Evolutionary conservation across 148 eudicot species (phyloP), one percentile per base, ranked within the genome.

Genomic region (Cornus controversa): DNA sequence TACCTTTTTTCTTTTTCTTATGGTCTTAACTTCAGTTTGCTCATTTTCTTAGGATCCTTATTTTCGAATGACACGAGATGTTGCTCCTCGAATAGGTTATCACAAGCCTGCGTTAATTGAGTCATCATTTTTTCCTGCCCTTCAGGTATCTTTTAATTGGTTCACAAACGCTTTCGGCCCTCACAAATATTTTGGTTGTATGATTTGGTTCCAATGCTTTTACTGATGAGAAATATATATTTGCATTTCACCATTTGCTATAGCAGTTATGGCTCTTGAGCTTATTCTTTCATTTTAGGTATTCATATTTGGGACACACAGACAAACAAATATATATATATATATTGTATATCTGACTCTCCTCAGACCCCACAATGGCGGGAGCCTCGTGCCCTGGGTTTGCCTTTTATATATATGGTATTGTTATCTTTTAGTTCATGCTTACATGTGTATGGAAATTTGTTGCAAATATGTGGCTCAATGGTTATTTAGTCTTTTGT

Each of bases 61-160:
- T 86, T 96, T 96, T 81, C 81, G 99, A 82, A 93, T 96, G 99
- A 93, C 99, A n/a, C 84, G 99, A 74, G 99, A 96, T 86, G 99
- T 96, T 77, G 99, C 99, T 81, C 99, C 99, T 71, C 91, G 98
- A 57, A 53, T 96, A 80, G 98, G 97, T 57, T 91, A 90, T 86
- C 87, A 90, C 84, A 96, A 96, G 82, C 99, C 99, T 81, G 90
- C 99, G 10, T 80, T 96, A 81, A 93, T 96, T 42, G 99, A 96
- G 78, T 93, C 99, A 74, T 80, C 85, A 70, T 96, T 96, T 83
- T 96, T 96, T 82, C 99, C 99, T 34, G 99, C 99, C 37, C 98
- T 96, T 80, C 99, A 93, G 99, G 99, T 96, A 67, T 64, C 26
- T 50, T 69, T 65, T 26, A 20, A 27, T 42, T 16, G 68, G 10